Conservation (phyloP, 1,139 yeast species). For the Saccharomyces hybrid region DNA sequence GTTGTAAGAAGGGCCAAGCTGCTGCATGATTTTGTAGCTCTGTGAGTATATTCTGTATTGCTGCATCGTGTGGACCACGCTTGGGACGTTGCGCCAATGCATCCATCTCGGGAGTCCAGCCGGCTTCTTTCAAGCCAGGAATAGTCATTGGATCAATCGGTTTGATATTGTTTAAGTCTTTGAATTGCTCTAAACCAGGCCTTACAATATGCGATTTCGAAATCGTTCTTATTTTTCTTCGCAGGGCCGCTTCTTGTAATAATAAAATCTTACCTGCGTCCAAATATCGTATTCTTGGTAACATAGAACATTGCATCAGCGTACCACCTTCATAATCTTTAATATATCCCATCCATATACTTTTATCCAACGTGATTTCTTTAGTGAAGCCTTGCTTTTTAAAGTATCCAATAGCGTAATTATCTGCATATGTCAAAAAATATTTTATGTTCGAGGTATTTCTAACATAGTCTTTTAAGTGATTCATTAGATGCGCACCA, state of each 20-base stretch:
- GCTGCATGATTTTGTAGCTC: slow-evolving; percentile 93
- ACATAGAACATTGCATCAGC: slow-evolving; percentile 92
- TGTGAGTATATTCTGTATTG: slow-evolving; percentile 78
- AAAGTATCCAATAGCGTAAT: slow-evolving; percentile 97
- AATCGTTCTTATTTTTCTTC: slow-evolving; percentile 71
- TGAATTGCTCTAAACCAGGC: slow-evolving; percentile 73
- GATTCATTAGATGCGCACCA: slow-evolving; percentile 98
- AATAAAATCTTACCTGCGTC: slow-evolving; percentile 82
- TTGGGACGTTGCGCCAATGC: slow-evolving; percentile 92
- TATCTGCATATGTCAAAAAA: slow-evolving; percentile 94
- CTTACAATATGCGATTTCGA: slow-evolving; percentile 75
- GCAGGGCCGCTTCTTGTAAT: slow-evolving; percentile 85
- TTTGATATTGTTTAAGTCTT: slow-evolving; percentile 43
- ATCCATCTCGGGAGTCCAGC: slow-evolving; percentile 99
- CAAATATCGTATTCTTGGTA: slow-evolving; percentile 78
- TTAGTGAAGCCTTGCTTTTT: slow-evolving; percentile 97
- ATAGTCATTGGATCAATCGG: slow-evolving; percentile 66
- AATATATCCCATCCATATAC: slow-evolving; percentile 96
- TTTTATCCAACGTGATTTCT: slow-evolving; percentile 78
- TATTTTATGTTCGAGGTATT: slow-evolving; percentile 82
- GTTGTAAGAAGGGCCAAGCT: slow-evolving; percentile 97
- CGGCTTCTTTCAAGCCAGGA: slow-evolving; percentile 86
- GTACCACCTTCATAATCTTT: slow-evolving; percentile 99
- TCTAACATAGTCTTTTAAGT: slow-evolving; percentile 87
- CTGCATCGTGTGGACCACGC: slow-evolving; percentile 89